Evolutionary conservation across 2,329 filamentous ascomycete genomes (phyloP).

Genomic region (Phyllosticta paracitricarpa): DNA sequence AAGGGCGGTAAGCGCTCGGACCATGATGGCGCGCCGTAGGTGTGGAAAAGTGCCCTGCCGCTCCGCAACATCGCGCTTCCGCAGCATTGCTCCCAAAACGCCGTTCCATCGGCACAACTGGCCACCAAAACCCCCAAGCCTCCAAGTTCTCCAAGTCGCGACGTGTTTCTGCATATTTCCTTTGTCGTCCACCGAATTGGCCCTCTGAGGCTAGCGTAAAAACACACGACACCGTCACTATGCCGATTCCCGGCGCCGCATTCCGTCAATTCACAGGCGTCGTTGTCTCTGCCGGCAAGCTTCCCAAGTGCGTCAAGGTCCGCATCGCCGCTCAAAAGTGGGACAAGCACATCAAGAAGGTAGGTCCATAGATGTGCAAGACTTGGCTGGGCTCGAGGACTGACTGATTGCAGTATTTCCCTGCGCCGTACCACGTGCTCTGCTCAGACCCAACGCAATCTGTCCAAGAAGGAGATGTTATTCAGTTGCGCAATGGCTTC

Average conservation of each 20-base stretch:
- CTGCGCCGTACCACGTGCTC: conserved; percentile 53
- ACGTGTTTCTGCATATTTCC: neutral
- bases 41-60: neutral
- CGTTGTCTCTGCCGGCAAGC: conserved; percentile 67
- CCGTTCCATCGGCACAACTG: neutral
- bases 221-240: neutral
- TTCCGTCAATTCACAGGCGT: conserved; percentile 43
- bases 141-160: neutral
- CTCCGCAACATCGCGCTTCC: neutral
- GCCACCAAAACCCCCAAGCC: neutral
- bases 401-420: conserved; percentile 47
- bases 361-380: conserved; percentile 25
- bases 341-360: conserved; percentile 65
- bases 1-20: neutral
- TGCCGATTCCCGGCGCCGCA: conserved; percentile 2
- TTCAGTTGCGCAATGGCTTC: conserved; percentile 59
- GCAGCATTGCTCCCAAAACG: neutral
- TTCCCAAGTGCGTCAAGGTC: conserved; percentile 72
- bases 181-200: neutral
- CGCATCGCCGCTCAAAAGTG: conserved; percentile 60
- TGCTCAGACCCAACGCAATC: conserved; percentile 72
- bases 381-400: neutral
- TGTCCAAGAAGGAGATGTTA: conserved; percentile 63
- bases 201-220: neutral
- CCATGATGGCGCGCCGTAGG: neutral